These are phyloP conservation scores for Beverwykella pulmonaria DNA, from an alignment of 495 filamentous ascomycete species.

Conservation along the genomic window DNA sequence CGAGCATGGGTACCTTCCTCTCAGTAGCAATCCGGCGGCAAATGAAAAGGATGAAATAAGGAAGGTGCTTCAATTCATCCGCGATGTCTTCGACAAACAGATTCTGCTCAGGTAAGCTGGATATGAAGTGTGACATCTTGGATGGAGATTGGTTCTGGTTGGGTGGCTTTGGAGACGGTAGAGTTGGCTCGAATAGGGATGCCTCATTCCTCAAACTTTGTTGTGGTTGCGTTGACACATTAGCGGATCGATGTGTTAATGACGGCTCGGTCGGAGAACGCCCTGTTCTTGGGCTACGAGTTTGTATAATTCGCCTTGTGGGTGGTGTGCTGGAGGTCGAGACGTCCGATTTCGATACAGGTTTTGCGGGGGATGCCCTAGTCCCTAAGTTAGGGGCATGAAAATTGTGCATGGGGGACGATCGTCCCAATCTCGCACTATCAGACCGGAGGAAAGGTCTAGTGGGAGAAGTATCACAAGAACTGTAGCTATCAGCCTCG, in stretches of 20 bases:
- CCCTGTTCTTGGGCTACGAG: neutral
- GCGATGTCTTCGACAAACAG: constrained; percentile 27
- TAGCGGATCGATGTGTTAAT: too few species aligned
- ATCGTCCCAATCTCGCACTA: neutral
- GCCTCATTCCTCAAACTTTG: neutral
- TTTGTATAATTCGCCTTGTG: neutral
- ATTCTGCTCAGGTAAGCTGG: constrained; percentile 24
- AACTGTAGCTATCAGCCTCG: neutral
- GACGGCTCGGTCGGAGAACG: too few species aligned
- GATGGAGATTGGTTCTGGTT: neutral
- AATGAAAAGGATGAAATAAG: constrained; percentile 32
- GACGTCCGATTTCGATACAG: neutral
- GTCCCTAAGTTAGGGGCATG: neutral
- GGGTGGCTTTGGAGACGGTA: neutral
- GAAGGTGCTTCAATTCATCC: neutral
- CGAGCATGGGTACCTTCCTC: neutral
- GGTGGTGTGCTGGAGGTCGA: neutral
- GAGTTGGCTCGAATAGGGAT: neutral
- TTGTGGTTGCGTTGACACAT: too few species aligned
- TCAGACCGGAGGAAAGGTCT: neutral
- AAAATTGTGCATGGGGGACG: neutral
- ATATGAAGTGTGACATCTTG: constrained; percentile 21
- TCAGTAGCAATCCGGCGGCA: constrained; percentile 19
- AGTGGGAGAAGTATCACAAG: neutral
- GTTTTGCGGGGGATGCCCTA: neutral